Evolutionary conservation across 768 basidiomycete genomes (phyloP).

Genomic region (Agrocybe praecox): DNA sequence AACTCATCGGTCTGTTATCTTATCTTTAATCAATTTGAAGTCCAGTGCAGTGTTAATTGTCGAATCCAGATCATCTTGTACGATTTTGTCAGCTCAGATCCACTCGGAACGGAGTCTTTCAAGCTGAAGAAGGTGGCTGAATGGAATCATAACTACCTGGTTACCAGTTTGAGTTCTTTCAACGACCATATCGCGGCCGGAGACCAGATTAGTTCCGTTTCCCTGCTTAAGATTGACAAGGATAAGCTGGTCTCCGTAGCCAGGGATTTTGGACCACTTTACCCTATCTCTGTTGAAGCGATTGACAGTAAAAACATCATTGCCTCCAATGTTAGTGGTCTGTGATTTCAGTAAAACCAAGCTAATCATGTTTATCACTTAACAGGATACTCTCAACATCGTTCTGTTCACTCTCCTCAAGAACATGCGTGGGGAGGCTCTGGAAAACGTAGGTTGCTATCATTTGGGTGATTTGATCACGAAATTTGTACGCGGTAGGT

Average conservation of each 20-base stretch:
- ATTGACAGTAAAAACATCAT: slow-evolving; percentile 59
- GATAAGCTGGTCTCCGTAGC: slow-evolving; percentile 55
- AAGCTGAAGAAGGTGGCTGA: slow-evolving; percentile 47
- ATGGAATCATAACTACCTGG: slow-evolving; percentile 86
- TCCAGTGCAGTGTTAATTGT: too few relatives aligned
- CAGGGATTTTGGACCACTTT: slow-evolving; percentile 75
- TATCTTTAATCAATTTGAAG: neutral
- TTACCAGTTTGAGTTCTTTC: slow-evolving; percentile 64
- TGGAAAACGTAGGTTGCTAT: slow-evolving; percentile 72
- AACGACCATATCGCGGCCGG: slow-evolving; percentile 65
- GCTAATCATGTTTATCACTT: too few relatives aligned
- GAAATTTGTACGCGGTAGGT: slow-evolving; percentile 68
- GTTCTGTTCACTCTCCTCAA: slow-evolving; percentile 59
- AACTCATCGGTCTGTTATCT: slow-evolving; percentile 74
- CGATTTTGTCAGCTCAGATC: slow-evolving; percentile 33
- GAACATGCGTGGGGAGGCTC: slow-evolving; percentile 39
- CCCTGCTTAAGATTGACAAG: slow-evolving; percentile 56
- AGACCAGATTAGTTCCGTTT: slow-evolving; percentile 81
- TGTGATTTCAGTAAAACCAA: neutral
- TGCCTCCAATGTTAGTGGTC: slow-evolving; percentile 65
- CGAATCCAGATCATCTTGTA: slow-evolving; percentile 47
- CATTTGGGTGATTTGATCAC: slow-evolving; percentile 79
- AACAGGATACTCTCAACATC: slow-evolving; percentile 69
- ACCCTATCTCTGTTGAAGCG: slow-evolving; percentile 69
- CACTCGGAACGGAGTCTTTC: slow-evolving; percentile 30